Evolutionary conservation across 83 land plant genomes (phyloP), one percentile per base, ranked within the genome.

Genomic region (Isoetes engelmannii): DNA sequence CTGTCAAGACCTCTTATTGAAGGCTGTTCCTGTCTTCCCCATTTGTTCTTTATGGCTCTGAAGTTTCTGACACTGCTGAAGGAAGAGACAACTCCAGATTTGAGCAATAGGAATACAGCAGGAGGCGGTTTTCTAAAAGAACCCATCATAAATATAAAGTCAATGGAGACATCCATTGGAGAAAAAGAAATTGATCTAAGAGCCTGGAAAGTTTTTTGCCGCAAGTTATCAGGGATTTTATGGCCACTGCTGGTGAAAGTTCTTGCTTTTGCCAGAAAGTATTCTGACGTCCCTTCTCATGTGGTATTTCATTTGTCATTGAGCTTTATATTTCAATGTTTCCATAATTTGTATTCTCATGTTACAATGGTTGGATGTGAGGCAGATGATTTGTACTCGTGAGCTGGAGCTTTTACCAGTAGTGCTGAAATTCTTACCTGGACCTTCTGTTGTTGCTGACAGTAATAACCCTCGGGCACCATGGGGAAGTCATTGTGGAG

Each of bases 361-460:
- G 43, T 62, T 62, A 7, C 59, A 46, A 67, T 45, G 61, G 15
- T 18, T 18, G 48, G 74, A 28, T 62, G 18, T 4, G 13, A 56
- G 75, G 66, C 89, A 89, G 98, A 87, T 84, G 81, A 77, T 83
- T 50, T 85, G 85, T 79, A 78, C 82, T 43, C 89, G 98, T 8
- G 47, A 90, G 51, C 81, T 93, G 48, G 92, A 90, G 68, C 60
- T 86, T 51, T 71, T 88, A n/a, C 96, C 98, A 17, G 69, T 79
- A 67, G 79, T 83, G 45, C 86, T 79, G 71, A 84, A 77, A 73
- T 79, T 72, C 67, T 68, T 88, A 63, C 57, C 46, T 49, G 49
- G 44, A 47, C 37, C 71, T 43, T 72, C 47, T 73, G 69, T 48
- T 13, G 61, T 76, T 47, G 18, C 41, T 28, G 56, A 63, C 46